A percentile compares a stretch with the other conserved stretches of the same genome.
phyloP scores from a whole-genome alignment of 2,329 filamentous ascomycete genomes.

The Fusarium compactum region DNA sequence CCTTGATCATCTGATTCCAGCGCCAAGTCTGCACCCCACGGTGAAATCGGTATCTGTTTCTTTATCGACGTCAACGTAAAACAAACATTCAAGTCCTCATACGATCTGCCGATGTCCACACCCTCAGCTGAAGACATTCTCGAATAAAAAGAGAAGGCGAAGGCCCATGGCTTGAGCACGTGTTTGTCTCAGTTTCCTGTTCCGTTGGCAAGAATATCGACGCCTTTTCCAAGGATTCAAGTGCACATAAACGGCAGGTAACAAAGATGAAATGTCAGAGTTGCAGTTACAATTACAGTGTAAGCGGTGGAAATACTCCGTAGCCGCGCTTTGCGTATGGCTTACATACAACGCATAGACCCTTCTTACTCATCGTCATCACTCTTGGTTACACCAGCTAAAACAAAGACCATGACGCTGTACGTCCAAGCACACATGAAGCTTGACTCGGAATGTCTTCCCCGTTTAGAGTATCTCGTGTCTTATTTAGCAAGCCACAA shows the following conservation, averaged over 20 bases:
- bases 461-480: conserved; percentile 12
- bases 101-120: neutral
- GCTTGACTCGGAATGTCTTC: neutral
- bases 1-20: neutral
- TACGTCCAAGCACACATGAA: conserved; percentile 11
- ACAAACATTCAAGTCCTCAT: neutral
- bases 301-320: conserved; percentile 10
- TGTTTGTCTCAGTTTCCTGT: conserved; percentile 14
- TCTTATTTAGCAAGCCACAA: neutral
- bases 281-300: neutral
- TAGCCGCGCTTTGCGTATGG: conserved; percentile 35
- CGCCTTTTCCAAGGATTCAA: neutral
- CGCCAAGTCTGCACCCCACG: conserved; percentile 37
- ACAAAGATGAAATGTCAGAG: conserved; percentile 11
- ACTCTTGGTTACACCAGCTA: neutral
- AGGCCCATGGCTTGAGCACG: conserved; percentile 18
- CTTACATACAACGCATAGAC: conserved; percentile 22
- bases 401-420: conserved; percentile 1
- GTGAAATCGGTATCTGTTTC: conserved; percentile 21
- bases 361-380: neutral
- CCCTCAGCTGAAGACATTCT: conserved; percentile 14
- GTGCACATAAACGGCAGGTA: neutral
- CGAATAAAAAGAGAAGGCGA: conserved; percentile 17
- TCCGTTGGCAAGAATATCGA: neutral
- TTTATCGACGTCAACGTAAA: conserved; percentile 5